Evolutionary conservation across 768 basidiomycete genomes (phyloP), one percentile per base, ranked within the genome.

Genomic region (Termitomyces sp.): DNA sequence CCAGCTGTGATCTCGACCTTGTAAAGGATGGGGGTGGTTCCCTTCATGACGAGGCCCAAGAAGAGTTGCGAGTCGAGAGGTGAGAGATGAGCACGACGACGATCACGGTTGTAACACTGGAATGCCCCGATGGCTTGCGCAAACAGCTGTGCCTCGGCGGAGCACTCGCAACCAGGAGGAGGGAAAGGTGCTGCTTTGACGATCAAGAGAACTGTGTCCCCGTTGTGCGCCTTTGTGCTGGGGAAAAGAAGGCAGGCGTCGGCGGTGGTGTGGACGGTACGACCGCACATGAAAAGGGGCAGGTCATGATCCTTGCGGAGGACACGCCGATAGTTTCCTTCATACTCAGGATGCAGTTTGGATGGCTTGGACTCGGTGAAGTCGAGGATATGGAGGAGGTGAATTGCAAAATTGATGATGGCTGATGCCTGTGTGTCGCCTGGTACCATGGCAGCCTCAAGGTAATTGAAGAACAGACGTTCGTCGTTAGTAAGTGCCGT

Each of bases 251-350:
- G 61, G 20, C 63, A 64, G 9, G 58, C 23, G 30, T 66, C 66
- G 18, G 66, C 63, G 30, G 59, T 48, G n/a, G 61, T 62, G 46
- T 64, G 58, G 20, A 61, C 55, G 35, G 60, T 61, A 40, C 61
- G 61, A 32, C 63, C 66, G 16, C 66, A 61, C 63, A 63, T 64
- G 56, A 63, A 66, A n/a, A 66, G 61, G 56, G 66, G 66, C 7
- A 66, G 49, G 32, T 66, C 61, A 3, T 64, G 56, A 8, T 64
- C 48, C 48, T 52, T 58, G 40, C 63, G 51, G 9, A 64, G 36
- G 23, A 66, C 58, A 23, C 61, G 63, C 26, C 55, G 63, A 9
- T 57, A 13, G 10, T 51, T 38, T 4, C 52, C 62, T 28, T 28
- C 40, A 30, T 54, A 12, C 50, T 56, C 56, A 4, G 57, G 40